Base-by-base conservation (phyloP, 495 filamentous ascomycete genomes). In the Schizothecium vesticola region DNA sequence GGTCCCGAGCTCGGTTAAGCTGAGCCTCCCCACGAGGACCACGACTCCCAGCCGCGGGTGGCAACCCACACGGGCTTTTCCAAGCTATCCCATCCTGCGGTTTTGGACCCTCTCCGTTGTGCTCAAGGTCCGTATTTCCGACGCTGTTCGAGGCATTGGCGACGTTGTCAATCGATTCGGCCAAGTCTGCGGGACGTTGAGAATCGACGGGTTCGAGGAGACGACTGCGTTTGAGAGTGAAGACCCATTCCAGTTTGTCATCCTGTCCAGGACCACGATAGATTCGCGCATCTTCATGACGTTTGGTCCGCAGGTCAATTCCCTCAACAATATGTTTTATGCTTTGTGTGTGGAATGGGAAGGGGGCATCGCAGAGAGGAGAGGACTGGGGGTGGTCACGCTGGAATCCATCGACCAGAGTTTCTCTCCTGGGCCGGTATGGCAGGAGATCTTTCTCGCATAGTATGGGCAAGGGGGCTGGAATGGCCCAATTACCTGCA, bases 401-500 rank as follows among this genome's bases (percentile, higher is more conserved):
- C 56, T 62, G 26, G 24, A 21, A 11, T 61, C 65, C 3, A 13
- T 72, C 6, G 8, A 10, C 1, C 12, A 63, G 5, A 62, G 68
- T 31, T 70, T 29, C 10, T 23, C 57, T 5, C 68, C 65, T 19
- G 68, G 71, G 1, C 71, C 68, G 10, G 16, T 28, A n/a, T 73
- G 70, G 71, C 68, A 71, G 36, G 64, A 70, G 33, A 66, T 69
- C 24, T 10, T 69, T 22, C 57, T 69, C 24, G 67, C 31, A 7
- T 69, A 55, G 24, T 29, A 36, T 2, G 9, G 8, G n/a, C 23
- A 13, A 19, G 12, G 26, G 10, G 31, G 12, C 3, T 12, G 10
- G 31, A 12, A 33, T 29, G 28, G 9, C 28, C 28, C 28, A n/a
- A n/a, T n/a, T n/a, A n/a, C n/a, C n/a, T n/a, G n/a, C 1, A 29